phyloP scores from a whole-genome alignment of 2,329 filamentous ascomycete genomes.

The Fusarium beomiforme region DNA sequence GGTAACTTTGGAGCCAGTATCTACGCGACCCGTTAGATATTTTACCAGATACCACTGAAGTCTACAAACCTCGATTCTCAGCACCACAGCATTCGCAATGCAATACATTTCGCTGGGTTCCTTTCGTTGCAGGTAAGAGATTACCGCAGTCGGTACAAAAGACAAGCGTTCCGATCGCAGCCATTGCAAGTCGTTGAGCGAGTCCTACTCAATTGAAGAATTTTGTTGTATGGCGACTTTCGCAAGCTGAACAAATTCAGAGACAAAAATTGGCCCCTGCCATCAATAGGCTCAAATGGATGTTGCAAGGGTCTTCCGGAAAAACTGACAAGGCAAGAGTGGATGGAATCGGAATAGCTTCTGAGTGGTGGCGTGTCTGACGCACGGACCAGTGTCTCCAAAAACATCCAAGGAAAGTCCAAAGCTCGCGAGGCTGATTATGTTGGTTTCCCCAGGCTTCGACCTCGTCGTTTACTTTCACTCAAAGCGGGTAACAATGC shows the following conservation, averaged over 20 bases:
- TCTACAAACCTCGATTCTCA: constrained; percentile 77
- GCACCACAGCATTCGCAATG: constrained; percentile 88
- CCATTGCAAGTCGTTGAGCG: constrained; percentile 65
- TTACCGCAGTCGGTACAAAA: constrained; percentile 96
- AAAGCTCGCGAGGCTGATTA: constrained; percentile 40
- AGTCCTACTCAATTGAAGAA: constrained; percentile 3
- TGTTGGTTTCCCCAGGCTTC: constrained; percentile 38
- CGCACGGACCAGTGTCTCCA: constrained; percentile 37
- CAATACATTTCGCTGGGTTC: constrained; percentile 78
- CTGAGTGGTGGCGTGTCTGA: constrained; percentile 33
- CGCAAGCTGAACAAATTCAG: constrained; percentile 25
- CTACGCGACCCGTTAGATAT: constrained; percentile 53
- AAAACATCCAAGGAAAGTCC: constrained; percentile 31
- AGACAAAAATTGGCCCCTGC: constrained; percentile 42
- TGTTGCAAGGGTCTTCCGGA: constrained; percentile 38
- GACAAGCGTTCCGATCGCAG: constrained; percentile 87
- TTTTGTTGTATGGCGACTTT: constrained; percentile 5
- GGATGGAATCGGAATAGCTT: constrained; percentile 40
- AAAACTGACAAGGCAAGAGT: constrained; percentile 44
- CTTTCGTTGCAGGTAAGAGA: constrained; percentile 82
- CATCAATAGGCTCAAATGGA: constrained; percentile 36
- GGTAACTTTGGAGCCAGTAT: constrained; percentile 79
- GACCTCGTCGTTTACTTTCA: constrained; percentile 31
- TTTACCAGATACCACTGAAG: background rate
- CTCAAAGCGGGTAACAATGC: constrained; percentile 35